These are phyloP conservation scores for Polygonum aviculare DNA, from an alignment of 148 eudicot species.

Conservation along the genomic window DNA sequence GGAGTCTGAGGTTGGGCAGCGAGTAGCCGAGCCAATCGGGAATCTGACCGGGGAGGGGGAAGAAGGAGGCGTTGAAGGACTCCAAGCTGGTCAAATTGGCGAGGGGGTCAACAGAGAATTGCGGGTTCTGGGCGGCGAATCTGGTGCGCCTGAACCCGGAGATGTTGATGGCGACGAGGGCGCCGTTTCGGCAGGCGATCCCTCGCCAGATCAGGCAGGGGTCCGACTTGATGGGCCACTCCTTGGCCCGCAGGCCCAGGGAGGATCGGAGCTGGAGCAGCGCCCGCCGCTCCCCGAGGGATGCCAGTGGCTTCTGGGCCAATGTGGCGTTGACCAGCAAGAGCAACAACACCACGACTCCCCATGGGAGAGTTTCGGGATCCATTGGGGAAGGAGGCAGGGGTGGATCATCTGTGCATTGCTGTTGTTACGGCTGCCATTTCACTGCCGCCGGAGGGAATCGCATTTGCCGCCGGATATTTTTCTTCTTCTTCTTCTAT, in stretches of 20 bases:
- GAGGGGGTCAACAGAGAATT: slow-evolving; percentile 61
- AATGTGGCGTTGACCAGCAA: slow-evolving; percentile 38
- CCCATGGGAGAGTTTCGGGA: background rate
- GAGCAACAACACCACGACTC: background rate
- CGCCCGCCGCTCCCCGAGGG: slow-evolving; percentile 31
- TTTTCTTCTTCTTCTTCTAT: background rate
- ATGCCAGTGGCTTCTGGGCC: slow-evolving; percentile 19
- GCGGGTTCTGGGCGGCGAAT: slow-evolving; percentile 59
- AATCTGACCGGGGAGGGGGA: slow-evolving; percentile 57
- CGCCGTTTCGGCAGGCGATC: slow-evolving; percentile 50
- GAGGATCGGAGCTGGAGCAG: slow-evolving; percentile 72
- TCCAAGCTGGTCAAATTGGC: slow-evolving; percentile 52
- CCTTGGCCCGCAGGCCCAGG: slow-evolving; percentile 57
- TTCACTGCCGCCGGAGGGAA: slow-evolving; percentile 7
- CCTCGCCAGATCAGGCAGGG: slow-evolving; percentile 73
- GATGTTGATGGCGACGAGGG: slow-evolving; percentile 62
- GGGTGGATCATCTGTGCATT: slow-evolving; percentile 12
- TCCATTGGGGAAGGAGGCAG: slow-evolving; percentile 1
- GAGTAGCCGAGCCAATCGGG: slow-evolving; percentile 65
- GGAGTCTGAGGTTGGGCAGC: slow-evolving; percentile 37
- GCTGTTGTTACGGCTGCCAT: slow-evolving; percentile 13
- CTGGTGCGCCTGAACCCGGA: slow-evolving; percentile 84
- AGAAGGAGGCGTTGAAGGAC: slow-evolving; percentile 71
- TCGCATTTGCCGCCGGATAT: background rate
- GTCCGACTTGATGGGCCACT: slow-evolving; percentile 78